phyloP scores from a whole-genome alignment of 495 filamentous ascomycete species.

The Chaetomidium leptoderma region DNA sequence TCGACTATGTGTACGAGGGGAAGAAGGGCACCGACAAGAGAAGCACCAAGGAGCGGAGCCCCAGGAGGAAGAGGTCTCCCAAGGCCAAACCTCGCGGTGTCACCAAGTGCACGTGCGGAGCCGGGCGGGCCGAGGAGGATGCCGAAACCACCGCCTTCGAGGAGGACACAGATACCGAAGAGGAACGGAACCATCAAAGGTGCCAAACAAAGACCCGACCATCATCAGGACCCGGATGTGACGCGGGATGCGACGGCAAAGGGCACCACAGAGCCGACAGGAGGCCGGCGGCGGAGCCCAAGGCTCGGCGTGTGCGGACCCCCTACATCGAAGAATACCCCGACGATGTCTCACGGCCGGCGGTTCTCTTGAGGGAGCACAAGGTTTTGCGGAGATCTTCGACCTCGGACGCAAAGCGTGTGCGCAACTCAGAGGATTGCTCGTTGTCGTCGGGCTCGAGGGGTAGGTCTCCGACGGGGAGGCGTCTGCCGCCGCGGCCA shows the following conservation, averaged over 20 bases:
- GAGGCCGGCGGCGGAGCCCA: constrained; percentile 11
- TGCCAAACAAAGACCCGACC: constrained; percentile 6
- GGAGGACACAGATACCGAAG: constrained; percentile 21
- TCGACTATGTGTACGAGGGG: constrained; percentile 26
- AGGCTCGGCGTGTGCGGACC: constrained; percentile 8
- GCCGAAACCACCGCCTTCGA: constrained; percentile 18
- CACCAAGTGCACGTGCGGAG: constrained; percentile 7
- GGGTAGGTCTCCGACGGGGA: constrained; percentile 24
- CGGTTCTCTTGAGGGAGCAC: constrained; percentile 29
- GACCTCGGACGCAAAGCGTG: constrained; percentile 19
- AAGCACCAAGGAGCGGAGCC: constrained; percentile 14
- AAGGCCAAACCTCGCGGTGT: constrained; percentile 14
- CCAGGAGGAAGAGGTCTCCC: constrained; percentile 16
- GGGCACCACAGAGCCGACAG: constrained; percentile 9
- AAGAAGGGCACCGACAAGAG: background rate
- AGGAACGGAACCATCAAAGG: background rate
- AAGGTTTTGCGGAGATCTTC: constrained; percentile 23
- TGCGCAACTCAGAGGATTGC: constrained; percentile 10
- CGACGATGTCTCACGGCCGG: constrained; percentile 18
- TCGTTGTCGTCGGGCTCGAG: constrained; percentile 13
- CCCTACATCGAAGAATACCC: constrained; percentile 36
- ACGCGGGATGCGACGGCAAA: background rate
- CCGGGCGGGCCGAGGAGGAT: constrained; percentile 8
- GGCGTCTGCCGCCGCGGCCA: constrained; percentile 12
- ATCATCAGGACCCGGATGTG: constrained; percentile 3